Evolutionary conservation across 257 asterid species (phyloP).

Genomic region (Nicotiana otophora): DNA sequence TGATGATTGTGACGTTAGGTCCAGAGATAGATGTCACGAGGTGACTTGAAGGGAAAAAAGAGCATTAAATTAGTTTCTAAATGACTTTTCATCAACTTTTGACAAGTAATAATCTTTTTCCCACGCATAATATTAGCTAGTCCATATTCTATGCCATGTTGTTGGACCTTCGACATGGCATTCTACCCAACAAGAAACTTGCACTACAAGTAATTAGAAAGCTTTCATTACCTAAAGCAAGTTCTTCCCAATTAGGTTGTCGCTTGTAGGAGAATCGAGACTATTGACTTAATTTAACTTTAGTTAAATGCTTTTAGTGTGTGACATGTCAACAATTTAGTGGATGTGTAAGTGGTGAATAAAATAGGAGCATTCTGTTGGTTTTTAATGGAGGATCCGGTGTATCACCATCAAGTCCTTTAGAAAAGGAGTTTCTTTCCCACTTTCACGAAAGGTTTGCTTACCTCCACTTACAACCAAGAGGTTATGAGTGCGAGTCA

Average conservation of each 20-base stretch:
- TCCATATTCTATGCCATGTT: background rate
- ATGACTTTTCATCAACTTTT: background rate
- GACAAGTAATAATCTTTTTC: background rate
- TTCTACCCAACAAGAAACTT: background rate
- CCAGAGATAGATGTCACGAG: background rate
- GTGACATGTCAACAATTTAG: conserved; percentile 20
- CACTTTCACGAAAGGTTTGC: background rate
- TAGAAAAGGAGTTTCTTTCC: conserved; percentile 12
- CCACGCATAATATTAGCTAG: background rate
- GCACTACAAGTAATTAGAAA: background rate
- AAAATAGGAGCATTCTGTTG: background rate
- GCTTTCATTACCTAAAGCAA: background rate
- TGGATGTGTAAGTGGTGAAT: conserved; percentile 19
- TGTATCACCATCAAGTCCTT: conserved; percentile 25
- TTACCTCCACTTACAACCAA: too few species aligned
- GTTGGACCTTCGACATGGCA: background rate
- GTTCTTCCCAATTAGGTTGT: background rate
- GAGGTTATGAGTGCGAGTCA: too few species aligned
- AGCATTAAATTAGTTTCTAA: background rate
- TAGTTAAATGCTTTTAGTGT: background rate
- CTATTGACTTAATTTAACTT: background rate
- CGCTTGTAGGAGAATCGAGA: background rate
- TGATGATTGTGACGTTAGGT: background rate
- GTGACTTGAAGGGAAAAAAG: background rate
- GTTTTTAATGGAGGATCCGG: conserved; percentile 28